These are phyloP conservation scores for Coelastrella sp. DNA, from an alignment of 139 green algal species.

Conservation along the genomic window DNA sequence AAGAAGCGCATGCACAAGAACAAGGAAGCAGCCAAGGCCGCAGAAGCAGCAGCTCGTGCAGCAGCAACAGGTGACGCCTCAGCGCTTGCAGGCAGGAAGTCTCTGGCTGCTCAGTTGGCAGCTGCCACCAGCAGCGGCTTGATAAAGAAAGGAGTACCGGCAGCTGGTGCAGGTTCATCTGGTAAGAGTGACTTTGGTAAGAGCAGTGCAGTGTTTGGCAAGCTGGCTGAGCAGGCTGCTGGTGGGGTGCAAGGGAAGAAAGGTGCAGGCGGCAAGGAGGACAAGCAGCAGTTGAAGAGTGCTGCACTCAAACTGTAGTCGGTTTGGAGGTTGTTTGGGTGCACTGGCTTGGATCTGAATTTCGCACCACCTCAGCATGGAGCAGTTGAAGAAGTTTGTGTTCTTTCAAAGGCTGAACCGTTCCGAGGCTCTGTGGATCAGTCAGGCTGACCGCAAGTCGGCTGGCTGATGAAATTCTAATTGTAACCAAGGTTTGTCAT, in stretches of 20 bases:
- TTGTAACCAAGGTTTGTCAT: no score
- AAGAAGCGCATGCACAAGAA: slow-evolving; percentile 77
- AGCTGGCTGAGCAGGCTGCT: slow-evolving; percentile 68
- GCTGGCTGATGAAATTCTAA: no score
- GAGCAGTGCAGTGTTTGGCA: slow-evolving; percentile 73
- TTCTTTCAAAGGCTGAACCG: no score
- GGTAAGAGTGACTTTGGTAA: slow-evolving; percentile 64
- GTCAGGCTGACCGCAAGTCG: no score
- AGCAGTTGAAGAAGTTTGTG: no score
- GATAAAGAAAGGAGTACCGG: slow-evolving; percentile 45
- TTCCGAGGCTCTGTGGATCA: no score
- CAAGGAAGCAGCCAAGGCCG: slow-evolving; percentile 58
- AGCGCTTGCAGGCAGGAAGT: slow-evolving; percentile 68
- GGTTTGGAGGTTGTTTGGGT: no score
- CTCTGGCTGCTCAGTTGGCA: slow-evolving; percentile 40
- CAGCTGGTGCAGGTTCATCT: no score
- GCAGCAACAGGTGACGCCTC: slow-evolving; percentile 53
- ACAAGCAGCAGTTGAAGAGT: not conserved
- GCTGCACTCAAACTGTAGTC: slow-evolving; percentile 33
- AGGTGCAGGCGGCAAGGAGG: not conserved
- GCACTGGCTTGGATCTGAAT: no score
- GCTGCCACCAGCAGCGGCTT: slow-evolving; percentile 49
- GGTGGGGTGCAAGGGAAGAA: slow-evolving; percentile 48
- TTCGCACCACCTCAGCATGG: no score
- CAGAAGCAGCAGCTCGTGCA: slow-evolving; percentile 43